Conservation (phyloP, 306 rosid species). For the Quercus glauca region DNA sequence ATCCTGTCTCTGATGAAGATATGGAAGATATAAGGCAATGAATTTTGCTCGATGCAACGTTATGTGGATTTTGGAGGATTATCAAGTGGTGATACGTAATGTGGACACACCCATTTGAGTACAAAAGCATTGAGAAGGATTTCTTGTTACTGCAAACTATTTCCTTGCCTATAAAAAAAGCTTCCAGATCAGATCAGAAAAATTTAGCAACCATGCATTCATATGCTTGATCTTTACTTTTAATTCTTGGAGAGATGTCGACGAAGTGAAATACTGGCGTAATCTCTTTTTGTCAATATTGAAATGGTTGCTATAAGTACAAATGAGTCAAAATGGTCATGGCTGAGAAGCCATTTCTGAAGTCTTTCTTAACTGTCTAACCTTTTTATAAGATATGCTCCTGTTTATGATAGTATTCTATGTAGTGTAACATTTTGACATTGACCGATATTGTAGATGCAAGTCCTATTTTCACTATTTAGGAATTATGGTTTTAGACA, state of each 20-base stretch:
- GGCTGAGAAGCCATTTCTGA: not conserved
- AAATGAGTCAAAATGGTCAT: too few relatives aligned
- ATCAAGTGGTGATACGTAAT: not conserved
- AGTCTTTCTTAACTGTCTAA: not conserved
- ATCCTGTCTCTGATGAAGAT: conserved; percentile 16
- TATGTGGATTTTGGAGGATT: not conserved
- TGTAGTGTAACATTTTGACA: not conserved
- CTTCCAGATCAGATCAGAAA: not conserved
- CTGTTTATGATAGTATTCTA: not conserved
- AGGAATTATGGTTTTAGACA: not conserved
- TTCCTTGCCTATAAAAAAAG: not conserved
- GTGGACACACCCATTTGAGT: not conserved
- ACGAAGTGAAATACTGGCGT: not conserved
- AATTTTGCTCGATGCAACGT: conserved; percentile 12
- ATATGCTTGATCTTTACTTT: not conserved
- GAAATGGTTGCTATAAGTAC: not conserved
- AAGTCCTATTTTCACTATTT: too few relatives aligned
- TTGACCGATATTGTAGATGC: not conserved
- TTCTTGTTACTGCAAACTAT: not conserved
- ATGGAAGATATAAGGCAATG: conserved; percentile 15
- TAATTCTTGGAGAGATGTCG: not conserved
- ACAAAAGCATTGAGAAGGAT: not conserved
- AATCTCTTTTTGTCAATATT: not conserved
- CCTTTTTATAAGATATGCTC: not conserved
- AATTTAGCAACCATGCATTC: not conserved